Evolutionary conservation across 2,329 filamentous ascomycete genomes (phyloP).

Genomic region (Epicoccum sorghinum): DNA sequence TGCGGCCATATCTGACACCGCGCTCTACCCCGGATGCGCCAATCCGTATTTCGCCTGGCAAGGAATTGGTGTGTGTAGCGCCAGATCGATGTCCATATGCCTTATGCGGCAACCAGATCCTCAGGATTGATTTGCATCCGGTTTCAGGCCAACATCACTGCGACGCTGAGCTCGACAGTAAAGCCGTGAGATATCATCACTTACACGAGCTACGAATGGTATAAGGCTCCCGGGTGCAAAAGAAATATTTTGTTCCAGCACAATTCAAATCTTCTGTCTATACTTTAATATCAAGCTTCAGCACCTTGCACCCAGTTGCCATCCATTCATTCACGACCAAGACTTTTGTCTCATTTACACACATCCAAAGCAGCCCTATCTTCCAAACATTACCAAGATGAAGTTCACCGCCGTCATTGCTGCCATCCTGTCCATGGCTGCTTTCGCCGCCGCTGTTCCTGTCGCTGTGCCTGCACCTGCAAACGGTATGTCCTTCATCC

Average conservation of each 20-base stretch:
- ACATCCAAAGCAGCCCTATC: not conserved
- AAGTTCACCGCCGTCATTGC: slow-evolving; percentile 44
- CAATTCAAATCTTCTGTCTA: slow-evolving; percentile 20
- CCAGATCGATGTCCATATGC: slow-evolving; percentile 13
- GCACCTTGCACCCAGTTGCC: not conserved
- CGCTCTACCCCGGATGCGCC: slow-evolving; percentile 18
- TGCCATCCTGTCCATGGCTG: slow-evolving; percentile 44
- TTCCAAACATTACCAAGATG: slow-evolving; percentile 30
- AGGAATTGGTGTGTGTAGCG: slow-evolving; percentile 21
- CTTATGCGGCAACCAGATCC: slow-evolving; percentile 29
- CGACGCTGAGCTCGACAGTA: slow-evolving; percentile 8
- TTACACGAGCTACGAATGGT: slow-evolving; percentile 24
- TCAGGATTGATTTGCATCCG: slow-evolving; percentile 39
- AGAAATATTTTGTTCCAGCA: slow-evolving; percentile 15
- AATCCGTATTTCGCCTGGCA: slow-evolving; percentile 16
- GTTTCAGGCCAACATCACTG: slow-evolving; percentile 38
- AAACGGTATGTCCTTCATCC: slow-evolving; percentile 23
- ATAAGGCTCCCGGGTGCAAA: slow-evolving; percentile 29
- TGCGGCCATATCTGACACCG: slow-evolving; percentile 29
- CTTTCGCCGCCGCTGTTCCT: slow-evolving; percentile 40
- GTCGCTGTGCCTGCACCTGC: slow-evolving; percentile 35
- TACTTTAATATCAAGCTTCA: slow-evolving; percentile 8
- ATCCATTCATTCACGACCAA: slow-evolving; percentile 41
- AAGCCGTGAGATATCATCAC: slow-evolving; percentile 7
- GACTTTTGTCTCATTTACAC: not conserved